Base-by-base conservation (phyloP, 495 filamentous ascomycete genomes). In the Penicillium cosmopolitanum region DNA sequence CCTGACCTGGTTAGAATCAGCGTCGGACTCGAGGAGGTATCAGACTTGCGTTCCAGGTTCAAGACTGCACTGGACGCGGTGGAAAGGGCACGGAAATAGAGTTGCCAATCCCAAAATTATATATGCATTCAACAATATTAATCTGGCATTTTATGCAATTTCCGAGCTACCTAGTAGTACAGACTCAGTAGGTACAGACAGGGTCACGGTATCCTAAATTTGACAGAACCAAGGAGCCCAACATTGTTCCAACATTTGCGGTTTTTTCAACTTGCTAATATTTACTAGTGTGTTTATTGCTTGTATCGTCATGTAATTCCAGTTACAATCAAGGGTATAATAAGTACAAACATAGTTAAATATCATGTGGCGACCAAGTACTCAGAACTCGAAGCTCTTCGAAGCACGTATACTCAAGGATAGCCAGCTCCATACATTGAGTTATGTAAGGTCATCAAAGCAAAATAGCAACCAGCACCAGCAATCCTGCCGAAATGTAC, bases 1-100 rank as follows among this genome's bases (percentile, higher is more conserved):
- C 81, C 82, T 0, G 83, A 90, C 67, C 71, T 98, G 35, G 80
- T 98, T 7, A 83, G 95, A 60, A 84, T 98, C 59, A 97, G 94
- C 65, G 90, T 97, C 44, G 96, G 96, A 0, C 74, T 97, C 46
- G 95, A 97, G 76, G 90, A 94, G 33, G 82, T 84, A 6, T 74
- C 83, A 18, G 80, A 89, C 54, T 72, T 98, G 52, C 71, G 75
- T 5, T 57, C 63, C 36, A 77, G 66, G 42, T 68, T 88, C 54
- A 68, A 79, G 61, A 71, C 63, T 46, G 85, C 85, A 56, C 62
- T 85, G 56, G 69, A 76, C 35, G 78, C 77, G 53, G 78, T 77
- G 35, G 68, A 70, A 55, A 63, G 62, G 23, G 61, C 60, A 12
- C 47, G 47, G 34, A 59, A 69, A 40, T 55, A 47, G 59, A 57